A percentile compares a stretch with the other conserved stretches of the same genome.
Conservation (phyloP, 31 red algal species). For the Bonnemaisonia californica region DNA sequence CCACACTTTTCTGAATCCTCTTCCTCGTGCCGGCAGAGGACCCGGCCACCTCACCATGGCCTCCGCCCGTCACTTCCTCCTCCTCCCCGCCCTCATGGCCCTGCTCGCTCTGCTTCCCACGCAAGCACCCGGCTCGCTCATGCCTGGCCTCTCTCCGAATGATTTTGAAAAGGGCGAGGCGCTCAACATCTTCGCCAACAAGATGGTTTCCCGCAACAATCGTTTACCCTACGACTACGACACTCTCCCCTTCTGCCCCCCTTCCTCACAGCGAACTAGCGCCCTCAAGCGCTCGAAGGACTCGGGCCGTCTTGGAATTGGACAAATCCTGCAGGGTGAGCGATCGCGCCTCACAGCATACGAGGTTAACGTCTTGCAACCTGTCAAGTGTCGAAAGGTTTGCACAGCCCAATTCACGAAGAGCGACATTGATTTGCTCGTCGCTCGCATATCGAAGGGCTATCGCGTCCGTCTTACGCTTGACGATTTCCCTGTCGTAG, state of each 20-base stretch:
- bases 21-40: background rate
- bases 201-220: slow-evolving; percentile 72
- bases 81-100: slow-evolving; percentile 5
- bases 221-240: slow-evolving; percentile 88
- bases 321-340: slow-evolving; percentile 86
- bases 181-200: slow-evolving; percentile 82
- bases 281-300: slow-evolving; percentile 38
- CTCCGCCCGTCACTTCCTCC: background rate
- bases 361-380: slow-evolving; percentile 51
- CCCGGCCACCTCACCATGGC: background rate
- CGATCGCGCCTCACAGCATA: slow-evolving; percentile 80
- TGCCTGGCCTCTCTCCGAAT: slow-evolving; percentile 83
- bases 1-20: no score
- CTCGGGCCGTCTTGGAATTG: slow-evolving; percentile 51
- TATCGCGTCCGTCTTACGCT: slow-evolving; percentile 84
- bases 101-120: slow-evolving; percentile 14
- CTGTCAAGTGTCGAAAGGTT: slow-evolving; percentile 55
- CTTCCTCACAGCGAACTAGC: slow-evolving; percentile 24
- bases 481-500: slow-evolving; percentile 86
- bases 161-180: slow-evolving; percentile 75
- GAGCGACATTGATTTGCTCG: slow-evolving; percentile 54
- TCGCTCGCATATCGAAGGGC: slow-evolving; percentile 51
- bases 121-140: slow-evolving; percentile 39
- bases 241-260: slow-evolving; percentile 85
- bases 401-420: slow-evolving; percentile 59